Base-by-base conservation (phyloP, 345 rosid species). In the Adansonia digitata region DNA sequence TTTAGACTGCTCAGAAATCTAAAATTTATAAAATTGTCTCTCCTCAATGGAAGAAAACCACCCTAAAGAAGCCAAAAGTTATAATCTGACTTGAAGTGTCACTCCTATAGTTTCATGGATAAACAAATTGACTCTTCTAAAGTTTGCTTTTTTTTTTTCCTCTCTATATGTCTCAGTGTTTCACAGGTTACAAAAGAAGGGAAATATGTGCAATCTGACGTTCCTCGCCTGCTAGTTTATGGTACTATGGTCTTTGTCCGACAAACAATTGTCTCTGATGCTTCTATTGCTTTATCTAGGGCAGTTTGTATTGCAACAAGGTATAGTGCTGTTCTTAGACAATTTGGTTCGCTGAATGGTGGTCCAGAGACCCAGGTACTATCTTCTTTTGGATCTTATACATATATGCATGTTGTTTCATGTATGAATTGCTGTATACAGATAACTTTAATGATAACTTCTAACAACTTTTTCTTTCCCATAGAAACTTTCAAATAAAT, bases 301-400 rank as follows among this genome's bases (percentile, higher is more conserved):
- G 97, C 98, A 71, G 98, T 93, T 83, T 92, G 98, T 74, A 93
- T 96, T 69, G 98, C 99, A 62, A 93, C 99, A 57, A 88, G 99
- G 79, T 96, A 96, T 74, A 96, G 99, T 74, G 91, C 91, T 77
- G 95, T 93, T 73, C 95, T 98, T 70, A 88, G 99, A 82, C 99
- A 96, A 80, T 96, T 96, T 89, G 98, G 98, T 68, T 82, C 89
- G 1, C 85, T 79, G 67, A 79, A 84, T 64, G 97, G 92, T 73
- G 85, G 97, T 74, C 72, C 78, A 72, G 99, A 96, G 90, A 92
- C 90, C 29, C 99, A 91, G 97, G 98, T 93, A 82, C 57, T 22
- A 14, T 43, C 18, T 0, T 48, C 22, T 29, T 0, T 8, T 69
- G 73, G 57, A 48, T 69, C 4, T 48, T 18, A 49, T 48, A 17